Evolutionary conservation across 2,329 filamentous ascomycete genomes (phyloP), one percentile per base, ranked within the genome.

Genomic region (Phyllosticta ampelicida): DNA sequence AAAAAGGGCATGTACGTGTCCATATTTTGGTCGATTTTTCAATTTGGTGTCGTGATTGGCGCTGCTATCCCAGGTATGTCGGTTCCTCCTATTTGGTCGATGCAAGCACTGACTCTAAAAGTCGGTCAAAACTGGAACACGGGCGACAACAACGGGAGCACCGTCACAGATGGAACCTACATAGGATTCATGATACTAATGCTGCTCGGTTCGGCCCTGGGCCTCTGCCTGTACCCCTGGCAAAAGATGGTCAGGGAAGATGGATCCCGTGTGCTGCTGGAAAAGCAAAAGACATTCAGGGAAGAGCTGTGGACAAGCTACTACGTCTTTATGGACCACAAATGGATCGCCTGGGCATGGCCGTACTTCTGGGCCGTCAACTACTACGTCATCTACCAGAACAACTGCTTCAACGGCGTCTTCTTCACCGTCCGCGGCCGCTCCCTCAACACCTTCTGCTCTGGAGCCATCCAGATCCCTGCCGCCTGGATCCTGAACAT

Each of bases 241-340:
- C 50, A 51, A 28, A 51, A 20, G 18, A 51, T 51, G 20, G 28
- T 56, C 11, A 36, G 54, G 10, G 44, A 48, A 11, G 54, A 56
- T 44, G 54, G 54, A 5, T 56, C 54, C 13, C 81, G 66, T 9
- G 68, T 70, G 2, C 61, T 67, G 4, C 60, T 66, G 4, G 60
- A 65, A n/a, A 62, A 59, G 3, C 65, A 70, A 49, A 62, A 61
- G 10, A 63, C 64, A 4, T 65, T 64, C 21, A 23, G 59, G 10
- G 62, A 64, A 44, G 63, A 66, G 50, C 21, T 66, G 21, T 61
- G 61, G 16, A 60, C 63, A 21, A 60, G 61, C 11, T 61, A 54
- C 11, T 50, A 64, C 11, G 62, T 59, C 13, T 50, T 64, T 19
- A 62, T 59, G 20, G 49, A 56, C 9, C 61, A 66, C 20, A 61